Conservation (phyloP, 495 filamentous ascomycete species). For the Apiosordaria backusii region DNA sequence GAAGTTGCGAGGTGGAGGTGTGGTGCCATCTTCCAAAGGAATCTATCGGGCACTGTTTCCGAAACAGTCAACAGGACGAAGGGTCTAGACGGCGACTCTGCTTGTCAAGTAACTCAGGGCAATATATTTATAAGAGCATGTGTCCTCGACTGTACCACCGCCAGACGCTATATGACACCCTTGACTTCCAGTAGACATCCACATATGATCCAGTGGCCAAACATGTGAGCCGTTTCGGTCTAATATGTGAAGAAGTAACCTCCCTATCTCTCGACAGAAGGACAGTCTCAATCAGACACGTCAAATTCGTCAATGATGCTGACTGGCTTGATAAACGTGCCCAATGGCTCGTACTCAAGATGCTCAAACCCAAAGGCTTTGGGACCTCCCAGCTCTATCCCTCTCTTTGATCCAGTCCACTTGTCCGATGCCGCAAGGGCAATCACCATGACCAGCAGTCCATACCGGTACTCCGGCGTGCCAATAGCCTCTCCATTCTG, state of each 20-base stretch:
- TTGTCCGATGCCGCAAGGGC: slow-evolving; percentile 54
- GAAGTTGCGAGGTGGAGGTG: neutral
- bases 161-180: neutral
- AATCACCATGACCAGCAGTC: slow-evolving; percentile 53
- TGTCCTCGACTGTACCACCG: neutral
- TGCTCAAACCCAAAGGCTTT: slow-evolving; percentile 51
- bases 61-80: neutral
- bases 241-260: neutral
- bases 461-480: slow-evolving; percentile 59
- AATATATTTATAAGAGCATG: neutral
- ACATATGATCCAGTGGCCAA: too few species aligned
- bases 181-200: too few species aligned
- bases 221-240: neutral
- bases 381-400: slow-evolving; percentile 51
- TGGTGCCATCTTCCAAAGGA: neutral
- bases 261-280: neutral
- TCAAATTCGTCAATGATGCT: slow-evolving; percentile 55
- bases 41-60: neutral
- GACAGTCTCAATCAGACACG: neutral
- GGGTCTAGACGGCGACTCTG: neutral
- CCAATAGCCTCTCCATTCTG: slow-evolving; percentile 59
- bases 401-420: slow-evolving; percentile 51
- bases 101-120: neutral
- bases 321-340: slow-evolving; percentile 45
- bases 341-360: slow-evolving; percentile 46